Base-by-base conservation (phyloP, 2,329 filamentous ascomycete genomes). In the Berkeleyomyces basicola region DNA sequence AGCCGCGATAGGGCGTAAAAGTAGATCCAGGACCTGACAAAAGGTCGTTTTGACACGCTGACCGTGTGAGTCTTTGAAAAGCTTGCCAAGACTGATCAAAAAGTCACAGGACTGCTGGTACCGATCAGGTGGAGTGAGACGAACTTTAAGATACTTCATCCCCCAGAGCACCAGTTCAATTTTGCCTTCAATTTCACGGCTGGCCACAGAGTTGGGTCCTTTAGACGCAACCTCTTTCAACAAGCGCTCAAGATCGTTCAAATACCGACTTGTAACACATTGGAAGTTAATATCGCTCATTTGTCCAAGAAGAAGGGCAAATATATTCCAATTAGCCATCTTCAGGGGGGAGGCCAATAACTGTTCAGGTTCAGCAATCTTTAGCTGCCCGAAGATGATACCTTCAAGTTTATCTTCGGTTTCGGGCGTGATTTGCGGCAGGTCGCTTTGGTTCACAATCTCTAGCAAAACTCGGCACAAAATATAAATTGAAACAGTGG, bases 361-460 rank as follows among this genome's bases (percentile, higher is more conserved):
- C 69, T 91, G 84, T 6, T 96, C 90, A 0, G 88, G 84, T 65
- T 97, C 91, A 6, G 90, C 87, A 55, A 86, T 87, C 70, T 91
- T 95, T 7, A 99, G 79, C 72, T 97, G 93, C n/a, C 86, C 86
- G 72, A 97, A 99, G 62, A 99, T 96, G 65, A 99, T 95, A 66
- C 86, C 89, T 71, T 97, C 92, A 3, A 99, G 78, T 67, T 95
- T 92, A 66, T 93, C 89, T 65, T 95, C 91, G 83, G 96, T 95
- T 68, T 96, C 92, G 1, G 84, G 78, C 4, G 88, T 95, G 67
- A 99, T 89, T 23, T 84, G 87, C 42, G 84, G 80, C 53, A 97
- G 76, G 37, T 81, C 91, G 69, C 90, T 96, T 72, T 97, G 90
- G 46, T 86, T 85, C 71, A 97, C 93, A 58, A 99, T 91, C 71